Conservation (phyloP, 345 rosid species). For the Salix brachista region DNA sequence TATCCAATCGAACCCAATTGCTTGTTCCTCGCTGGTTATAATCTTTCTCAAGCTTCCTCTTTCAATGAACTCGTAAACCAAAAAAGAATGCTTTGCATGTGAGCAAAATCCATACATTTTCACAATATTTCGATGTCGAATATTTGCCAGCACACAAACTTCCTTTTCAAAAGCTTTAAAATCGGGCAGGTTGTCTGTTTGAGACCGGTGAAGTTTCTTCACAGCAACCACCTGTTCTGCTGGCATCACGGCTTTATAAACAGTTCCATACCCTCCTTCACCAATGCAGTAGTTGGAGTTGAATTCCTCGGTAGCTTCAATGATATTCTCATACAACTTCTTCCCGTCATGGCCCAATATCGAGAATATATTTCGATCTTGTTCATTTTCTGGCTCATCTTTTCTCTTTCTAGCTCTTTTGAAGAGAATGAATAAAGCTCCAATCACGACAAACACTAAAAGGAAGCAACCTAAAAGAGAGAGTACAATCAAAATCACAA, state of each 20-base stretch:
- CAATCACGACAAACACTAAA: too few relatives aligned
- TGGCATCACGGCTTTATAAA: not conserved
- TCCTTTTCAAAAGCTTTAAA: slow-evolving; percentile 3
- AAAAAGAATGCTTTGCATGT: not conserved
- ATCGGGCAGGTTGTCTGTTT: not conserved
- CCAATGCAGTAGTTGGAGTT: slow-evolving; percentile 9
- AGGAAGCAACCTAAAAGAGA: too few relatives aligned
- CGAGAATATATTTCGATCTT: too few relatives aligned
- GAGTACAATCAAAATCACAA: too few relatives aligned
- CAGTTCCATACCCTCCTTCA: slow-evolving; percentile 5
- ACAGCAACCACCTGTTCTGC: slow-evolving; percentile 4
- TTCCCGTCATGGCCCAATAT: too few relatives aligned
- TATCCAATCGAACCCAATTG: not conserved
- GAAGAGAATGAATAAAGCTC: too few relatives aligned
- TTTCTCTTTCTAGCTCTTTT: too few relatives aligned
- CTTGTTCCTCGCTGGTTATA: not conserved
- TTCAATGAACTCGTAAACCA: slow-evolving; percentile 3
- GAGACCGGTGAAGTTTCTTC: slow-evolving; percentile 13
- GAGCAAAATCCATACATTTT: slow-evolving; percentile 6
- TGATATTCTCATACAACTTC: not conserved
- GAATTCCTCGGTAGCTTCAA: slow-evolving; percentile 8
- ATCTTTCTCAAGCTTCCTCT: slow-evolving; percentile 8
- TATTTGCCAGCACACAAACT: not conserved
- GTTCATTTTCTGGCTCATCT: too few relatives aligned
- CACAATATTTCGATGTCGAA: not conserved